Evolutionary conservation across 345 rosid genomes (phyloP).

Genomic region (Anacardium occidentale): DNA sequence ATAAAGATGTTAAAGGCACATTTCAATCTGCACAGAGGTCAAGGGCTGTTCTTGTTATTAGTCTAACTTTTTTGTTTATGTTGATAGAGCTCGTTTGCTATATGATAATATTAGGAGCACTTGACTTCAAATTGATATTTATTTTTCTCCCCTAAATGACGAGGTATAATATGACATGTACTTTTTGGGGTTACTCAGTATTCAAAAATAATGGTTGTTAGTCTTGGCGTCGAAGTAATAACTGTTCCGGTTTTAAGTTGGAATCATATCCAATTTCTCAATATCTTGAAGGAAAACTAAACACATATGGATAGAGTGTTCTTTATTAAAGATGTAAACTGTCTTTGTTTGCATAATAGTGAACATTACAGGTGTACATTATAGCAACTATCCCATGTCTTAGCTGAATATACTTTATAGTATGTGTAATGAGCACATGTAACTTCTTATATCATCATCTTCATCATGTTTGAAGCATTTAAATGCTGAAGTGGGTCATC

Average conservation of each 20-base stretch:
- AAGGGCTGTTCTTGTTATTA: no score
- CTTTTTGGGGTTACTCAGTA: neutral
- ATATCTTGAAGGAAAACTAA: neutral
- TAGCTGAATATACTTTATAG: neutral
- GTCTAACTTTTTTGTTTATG: no score
- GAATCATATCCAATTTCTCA: neutral
- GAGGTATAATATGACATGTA: neutral
- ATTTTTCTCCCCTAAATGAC: neutral
- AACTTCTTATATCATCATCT: slow-evolving; percentile 27
- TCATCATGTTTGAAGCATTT: slow-evolving; percentile 39
- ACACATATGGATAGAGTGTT: neutral
- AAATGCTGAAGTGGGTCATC: slow-evolving; percentile 36
- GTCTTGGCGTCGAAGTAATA: neutral
- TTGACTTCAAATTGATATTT: no score
- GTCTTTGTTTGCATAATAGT: neutral
- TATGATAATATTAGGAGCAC: no score
- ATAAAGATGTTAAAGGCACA: no score
- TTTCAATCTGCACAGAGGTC: no score
- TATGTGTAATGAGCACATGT: neutral
- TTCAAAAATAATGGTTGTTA: neutral
- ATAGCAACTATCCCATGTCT: neutral
- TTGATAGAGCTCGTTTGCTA: no score
- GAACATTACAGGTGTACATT: neutral
- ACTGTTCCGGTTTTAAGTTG: neutral
- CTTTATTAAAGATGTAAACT: neutral